Conservation (phyloP, 2,329 filamentous ascomycete species). For the Aspergillus novofumigatus region DNA sequence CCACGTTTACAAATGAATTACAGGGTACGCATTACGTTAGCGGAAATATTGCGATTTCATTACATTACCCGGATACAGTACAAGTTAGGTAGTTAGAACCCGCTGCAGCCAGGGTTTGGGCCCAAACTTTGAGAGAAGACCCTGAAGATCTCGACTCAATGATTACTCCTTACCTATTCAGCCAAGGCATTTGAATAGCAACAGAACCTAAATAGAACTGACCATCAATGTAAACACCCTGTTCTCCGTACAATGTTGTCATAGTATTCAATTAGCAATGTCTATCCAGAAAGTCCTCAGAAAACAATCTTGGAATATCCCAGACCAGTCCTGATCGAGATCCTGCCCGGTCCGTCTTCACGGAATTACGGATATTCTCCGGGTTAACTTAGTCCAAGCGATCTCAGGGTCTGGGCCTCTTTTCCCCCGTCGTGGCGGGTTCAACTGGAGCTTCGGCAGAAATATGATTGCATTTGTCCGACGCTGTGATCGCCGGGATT, state of each 20-base stretch:
- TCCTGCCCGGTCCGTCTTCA: background rate
- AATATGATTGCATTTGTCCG: background rate
- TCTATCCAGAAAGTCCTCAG: background rate
- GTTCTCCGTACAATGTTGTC: no score
- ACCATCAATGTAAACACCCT: background rate
- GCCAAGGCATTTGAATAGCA: background rate
- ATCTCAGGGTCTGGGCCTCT: background rate
- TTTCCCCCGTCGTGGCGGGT: background rate
- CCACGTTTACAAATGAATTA: background rate
- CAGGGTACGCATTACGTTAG: background rate
- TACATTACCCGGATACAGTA: background rate
- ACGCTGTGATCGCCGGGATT: background rate
- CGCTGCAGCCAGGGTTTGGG: background rate
- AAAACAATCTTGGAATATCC: background rate
- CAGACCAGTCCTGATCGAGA: background rate
- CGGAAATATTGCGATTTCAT: background rate
- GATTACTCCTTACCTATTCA: background rate
- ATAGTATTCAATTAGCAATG: background rate
- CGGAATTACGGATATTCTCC: background rate
- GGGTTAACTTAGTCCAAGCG: background rate
- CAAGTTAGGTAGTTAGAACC: no score
- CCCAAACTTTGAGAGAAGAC: background rate
- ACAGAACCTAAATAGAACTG: background rate
- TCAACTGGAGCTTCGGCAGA: background rate
- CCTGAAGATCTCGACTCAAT: background rate